Evolutionary conservation across 192 early-diverging fungal genomes (phyloP).

Genomic region (Mortierella claussenii): DNA sequence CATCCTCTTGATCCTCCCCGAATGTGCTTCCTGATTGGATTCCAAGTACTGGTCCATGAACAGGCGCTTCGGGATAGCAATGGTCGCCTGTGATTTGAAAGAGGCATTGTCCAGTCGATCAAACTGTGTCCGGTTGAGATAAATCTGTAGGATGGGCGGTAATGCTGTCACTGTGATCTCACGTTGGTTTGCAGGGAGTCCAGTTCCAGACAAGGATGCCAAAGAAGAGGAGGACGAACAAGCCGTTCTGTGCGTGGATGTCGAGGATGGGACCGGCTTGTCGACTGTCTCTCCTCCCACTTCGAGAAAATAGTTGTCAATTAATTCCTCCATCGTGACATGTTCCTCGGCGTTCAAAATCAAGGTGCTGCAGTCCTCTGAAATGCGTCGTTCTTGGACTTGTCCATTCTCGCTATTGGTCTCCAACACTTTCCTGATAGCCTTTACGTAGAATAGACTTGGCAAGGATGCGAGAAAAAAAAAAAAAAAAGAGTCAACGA

Average conservation of each 20-base stretch:
- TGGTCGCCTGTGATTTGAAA: constrained; percentile 77
- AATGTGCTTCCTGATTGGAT: constrained; percentile 33
- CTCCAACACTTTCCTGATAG: constrained; percentile 54
- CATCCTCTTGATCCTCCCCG: constrained; percentile 30
- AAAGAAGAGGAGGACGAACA: not conserved
- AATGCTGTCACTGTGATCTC: constrained; percentile 62
- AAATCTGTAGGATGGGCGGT: constrained; percentile 78
- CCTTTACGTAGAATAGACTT: constrained; percentile 64
- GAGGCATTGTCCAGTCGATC: constrained; percentile 62
- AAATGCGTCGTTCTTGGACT: constrained; percentile 43
- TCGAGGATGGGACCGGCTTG: no score
- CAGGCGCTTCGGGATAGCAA: constrained; percentile 68
- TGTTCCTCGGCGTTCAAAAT: constrained; percentile 61
- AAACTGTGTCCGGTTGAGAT: constrained; percentile 78
- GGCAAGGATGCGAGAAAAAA: not conserved
- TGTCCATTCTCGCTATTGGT: constrained; percentile 48
- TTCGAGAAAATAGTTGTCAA: constrained; percentile 69
- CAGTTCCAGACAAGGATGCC: not conserved
- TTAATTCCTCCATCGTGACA: constrained; percentile 61
- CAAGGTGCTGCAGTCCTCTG: constrained; percentile 60
- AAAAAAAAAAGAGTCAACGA: not conserved
- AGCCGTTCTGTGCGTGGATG: not conserved
- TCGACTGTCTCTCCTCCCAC: not conserved
- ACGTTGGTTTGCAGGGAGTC: constrained; percentile 43
- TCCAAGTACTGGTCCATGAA: constrained; percentile 70